Evolutionary conservation across 225 moss, liverwort and hornwort species (phyloP), one percentile per base, ranked within the genome.

Genomic region (Physcomitrellopsis africana): DNA sequence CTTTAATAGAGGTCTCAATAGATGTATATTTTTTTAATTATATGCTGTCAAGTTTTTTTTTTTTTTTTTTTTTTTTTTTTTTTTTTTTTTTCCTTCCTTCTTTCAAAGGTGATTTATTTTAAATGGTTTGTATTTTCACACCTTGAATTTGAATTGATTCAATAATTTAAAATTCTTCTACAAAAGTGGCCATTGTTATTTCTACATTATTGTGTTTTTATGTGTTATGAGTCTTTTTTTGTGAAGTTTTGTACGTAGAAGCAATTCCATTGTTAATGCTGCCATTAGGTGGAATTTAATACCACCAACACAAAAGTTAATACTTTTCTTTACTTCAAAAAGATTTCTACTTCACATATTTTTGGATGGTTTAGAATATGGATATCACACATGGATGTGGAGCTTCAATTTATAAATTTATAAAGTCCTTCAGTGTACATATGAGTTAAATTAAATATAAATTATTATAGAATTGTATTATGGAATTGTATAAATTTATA

Each of bases 1-100:
- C 87, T 29, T 64, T 93, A 58, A 78, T 86, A 27, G 87, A 85
- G 47, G 24, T 86, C 56, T 77, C 72, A 44, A 32, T 89, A 42
- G 70, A 79, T 64, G 94, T 94, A 85, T 73, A 88, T 68, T 62
- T 37, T 26, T 45, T 69, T n/a, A 22, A 51, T 43, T 13, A 37
- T 22, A 27, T 65, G 55, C 67, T 56, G 46, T 42, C 8, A 14
- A n/a, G n/a, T n/a, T n/a, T n/a, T n/a, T n/a, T n/a, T n/a, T n/a
- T n/a, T n/a, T n/a, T n/a, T n/a, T n/a, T 11, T 10, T 52, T 53
- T 47, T 73, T 0, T 69, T 70, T 76, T 54, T 15, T 77, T 58
- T 67, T 41, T 70, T n/a, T n/a, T n/a, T n/a, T n/a, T n/a, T n/a
- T n/a, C n/a, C n/a, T n/a, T n/a, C n/a, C 69, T 59, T 4, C 23